Base-by-base conservation (phyloP, 805 yeast species). In the Scheffersomyces spartinae region DNA sequence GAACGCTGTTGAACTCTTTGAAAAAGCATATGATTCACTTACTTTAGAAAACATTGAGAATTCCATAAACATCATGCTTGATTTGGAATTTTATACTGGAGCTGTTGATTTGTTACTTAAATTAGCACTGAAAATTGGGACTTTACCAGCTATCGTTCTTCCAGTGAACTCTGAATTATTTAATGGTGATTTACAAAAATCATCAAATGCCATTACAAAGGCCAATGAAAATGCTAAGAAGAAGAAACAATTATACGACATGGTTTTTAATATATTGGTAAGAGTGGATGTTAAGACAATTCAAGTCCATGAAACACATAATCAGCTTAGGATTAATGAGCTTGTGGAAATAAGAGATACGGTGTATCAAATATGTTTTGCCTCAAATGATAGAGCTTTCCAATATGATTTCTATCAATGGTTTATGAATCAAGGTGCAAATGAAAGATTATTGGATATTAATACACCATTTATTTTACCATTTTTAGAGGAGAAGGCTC, bases 341-440 rank as follows among this genome's bases (percentile, higher is more conserved):
- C 64, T 67, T 35, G 56, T 68, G 11, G 71, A 70, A 32, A 49
- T 78, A 14, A 67, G 93, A 38, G 82, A 81, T 38, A 62, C 71
- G 21, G 71, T 91, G 17, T 86, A 86, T 47, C 66, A 68, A 6
- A 64, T 77, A 10, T 82, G 91, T 29, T 73, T 85, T 40, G 68
- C 69, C 10, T 75, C 76, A 27, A 63, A 69, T 23, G 97, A 91
- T 45, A 81, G 77, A 42, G 49, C 74, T n/a, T 91, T 91, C 65
- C 98, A 91, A 36, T 84, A 76, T 52, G 81, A 82, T 35, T 69
- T 91, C 36, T 91, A 91, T 49, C 88, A 83, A 47, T 91, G 97
- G 96, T 75, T 84, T 39, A 76, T 84, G 17, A 54, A 64, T 22
- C 82, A 81, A 42, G 86, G 83, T 4, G 68, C 74, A 15, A 76